Percentiles rank a stretch among this genome's conserved stretches.
Evolutionary conservation across 177 flowering plant genomes (phyloP).

Genomic region (Tripterygium wilfordii): DNA sequence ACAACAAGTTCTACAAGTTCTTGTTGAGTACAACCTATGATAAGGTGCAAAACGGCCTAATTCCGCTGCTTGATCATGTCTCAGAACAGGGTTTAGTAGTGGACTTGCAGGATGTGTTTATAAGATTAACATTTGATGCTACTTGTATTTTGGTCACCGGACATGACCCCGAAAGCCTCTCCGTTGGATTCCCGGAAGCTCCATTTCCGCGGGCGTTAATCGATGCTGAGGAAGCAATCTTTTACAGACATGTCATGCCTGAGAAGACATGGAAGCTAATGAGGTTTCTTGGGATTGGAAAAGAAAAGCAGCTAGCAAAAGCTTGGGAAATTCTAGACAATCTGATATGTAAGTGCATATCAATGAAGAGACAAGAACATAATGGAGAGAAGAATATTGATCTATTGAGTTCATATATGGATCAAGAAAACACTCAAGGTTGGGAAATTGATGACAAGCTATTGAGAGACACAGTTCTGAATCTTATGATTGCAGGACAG

Average conservation of each 20-base stretch:
- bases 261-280: constrained; percentile 24
- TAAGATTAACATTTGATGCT: constrained; percentile 26
- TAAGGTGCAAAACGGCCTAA: constrained; percentile 22
- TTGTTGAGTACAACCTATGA: constrained; percentile 6
- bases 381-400: constrained; percentile 3
- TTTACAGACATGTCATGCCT: constrained; percentile 21
- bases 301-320: constrained; percentile 17
- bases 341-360: constrained; percentile 9
- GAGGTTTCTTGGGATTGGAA: too few species aligned
- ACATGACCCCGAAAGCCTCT: constrained; percentile 24
- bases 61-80: constrained; percentile 21
- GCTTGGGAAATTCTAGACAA: constrained; percentile 24
- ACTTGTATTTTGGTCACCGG: constrained; percentile 20
- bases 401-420: constrained; percentile 19
- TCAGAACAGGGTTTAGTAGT: constrained; percentile 11
- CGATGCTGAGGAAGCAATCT: constrained; percentile 21
- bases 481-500: constrained; percentile 30
- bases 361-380: constrained; percentile 14
- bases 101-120: constrained; percentile 38
- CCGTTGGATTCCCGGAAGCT: constrained; percentile 18
- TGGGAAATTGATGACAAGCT: constrained; percentile 20
- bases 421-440: background rate
- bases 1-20: constrained; percentile 15
- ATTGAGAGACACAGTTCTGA: constrained; percentile 33
- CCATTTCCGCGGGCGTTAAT: constrained; percentile 23